Evolutionary conservation across 192 early-diverging fungal genomes (phyloP), one percentile per base, ranked within the genome.

Genomic region (Linnemannia hyalina): DNA sequence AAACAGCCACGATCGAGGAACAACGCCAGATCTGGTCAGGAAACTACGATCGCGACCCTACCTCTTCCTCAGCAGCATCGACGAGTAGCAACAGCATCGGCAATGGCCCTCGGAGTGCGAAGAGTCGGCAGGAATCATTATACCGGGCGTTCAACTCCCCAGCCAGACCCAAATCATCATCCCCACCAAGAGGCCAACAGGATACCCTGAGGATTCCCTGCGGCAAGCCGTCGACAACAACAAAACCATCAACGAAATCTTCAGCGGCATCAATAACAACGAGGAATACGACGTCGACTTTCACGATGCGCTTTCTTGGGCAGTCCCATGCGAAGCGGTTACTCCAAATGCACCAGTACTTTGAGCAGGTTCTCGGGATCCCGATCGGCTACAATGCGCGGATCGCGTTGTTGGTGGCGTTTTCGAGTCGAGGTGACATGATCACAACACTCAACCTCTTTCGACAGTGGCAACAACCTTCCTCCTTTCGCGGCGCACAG

Each of bases 291-390:
- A 13, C 23, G 41, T 41, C 23, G 20, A 73, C 40, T 8, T 47
- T 69, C 49, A 69, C 70, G 4, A 6, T 86, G 10, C 38, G 65
- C 0, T 81, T 80, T 26, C 46, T 81, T 9, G 15, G 35, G 0
- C 42, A 65, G 20, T 86, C 84, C 20, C 84, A 86, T 29, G 68
- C 73, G 29, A 73, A 54, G 3, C 84, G 84, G 8, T 44, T 86
- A 26, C 38, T 81, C 1, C 84, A 86, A 68, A 86, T 86, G 40
- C 84, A 86, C 29, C 79, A 81, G 9, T 86, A 86, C 52, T 74
- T 86, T 69, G 79, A 86, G 26, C n/a, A 77, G 18, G 76, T 81
- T 6, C 72, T 86, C 15, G 55, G 70, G 1, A n/a, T 86, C 9
- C 42, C 46, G 10, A 74, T 78, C 32, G 79, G 42, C 16, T 81